A percentile compares a stretch with the other conserved stretches of the same genome.
These are phyloP conservation scores for Cladosporium velox DNA, from an alignment of 2,329 filamentous ascomycete species.

Conservation along the genomic window DNA sequence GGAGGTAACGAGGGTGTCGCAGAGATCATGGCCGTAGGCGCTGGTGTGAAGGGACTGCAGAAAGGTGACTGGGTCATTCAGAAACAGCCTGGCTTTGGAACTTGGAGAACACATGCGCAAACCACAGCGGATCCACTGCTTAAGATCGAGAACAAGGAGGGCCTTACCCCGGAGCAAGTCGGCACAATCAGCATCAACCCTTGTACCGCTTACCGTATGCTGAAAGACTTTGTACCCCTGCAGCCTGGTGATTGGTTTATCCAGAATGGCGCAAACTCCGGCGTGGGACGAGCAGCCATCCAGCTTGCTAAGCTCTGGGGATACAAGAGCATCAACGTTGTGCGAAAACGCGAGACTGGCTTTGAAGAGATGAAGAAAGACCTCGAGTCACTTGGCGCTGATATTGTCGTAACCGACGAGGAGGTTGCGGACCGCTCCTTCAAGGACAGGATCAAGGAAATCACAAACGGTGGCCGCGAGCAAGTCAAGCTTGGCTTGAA, in stretches of 20 bases:
- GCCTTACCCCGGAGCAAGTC: constrained; percentile 73
- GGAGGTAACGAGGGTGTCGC: constrained; percentile 93
- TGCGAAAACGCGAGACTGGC: constrained; percentile 71
- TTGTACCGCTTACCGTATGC: constrained; percentile 90
- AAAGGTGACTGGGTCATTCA: constrained; percentile 95
- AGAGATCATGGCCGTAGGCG: constrained; percentile 74
- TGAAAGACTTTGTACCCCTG: constrained; percentile 72
- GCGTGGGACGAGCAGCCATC: constrained; percentile 87
- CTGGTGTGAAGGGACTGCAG: constrained; percentile 60
- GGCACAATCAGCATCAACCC: constrained; percentile 92
- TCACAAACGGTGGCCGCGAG: constrained; percentile 72
- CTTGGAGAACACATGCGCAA: constrained; percentile 90
- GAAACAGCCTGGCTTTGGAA: constrained; percentile 78
- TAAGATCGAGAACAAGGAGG: constrained; percentile 68
- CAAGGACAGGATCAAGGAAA: constrained; percentile 59
- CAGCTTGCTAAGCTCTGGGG: constrained; percentile 87
- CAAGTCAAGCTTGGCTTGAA: constrained; percentile 79
- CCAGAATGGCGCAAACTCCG: constrained; percentile 94
- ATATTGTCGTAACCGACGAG: constrained; percentile 63
- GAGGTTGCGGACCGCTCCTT: constrained; percentile 65
- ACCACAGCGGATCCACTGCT: constrained; percentile 62
- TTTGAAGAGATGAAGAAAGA: constrained; percentile 66
- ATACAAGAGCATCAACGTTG: constrained; percentile 83
- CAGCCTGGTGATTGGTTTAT: constrained; percentile 88
- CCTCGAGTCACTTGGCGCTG: constrained; percentile 62